phyloP scores from a whole-genome alignment of 345 rosid genomes.

The Lepidium aucheri region DNA sequence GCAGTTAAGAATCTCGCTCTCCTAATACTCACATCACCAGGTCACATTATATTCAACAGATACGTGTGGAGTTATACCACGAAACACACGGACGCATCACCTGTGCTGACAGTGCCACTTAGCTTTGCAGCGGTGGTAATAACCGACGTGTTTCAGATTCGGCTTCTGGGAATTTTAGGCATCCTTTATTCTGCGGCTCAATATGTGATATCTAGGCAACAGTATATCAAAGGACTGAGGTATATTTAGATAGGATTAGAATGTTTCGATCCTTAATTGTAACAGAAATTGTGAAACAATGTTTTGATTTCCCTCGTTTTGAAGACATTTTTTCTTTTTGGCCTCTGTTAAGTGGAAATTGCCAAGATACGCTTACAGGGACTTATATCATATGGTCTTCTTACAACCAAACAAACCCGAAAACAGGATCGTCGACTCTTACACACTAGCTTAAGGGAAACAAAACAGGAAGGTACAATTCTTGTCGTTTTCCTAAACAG shows the following conservation, averaged over 20 bases:
- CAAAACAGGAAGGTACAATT: neutral
- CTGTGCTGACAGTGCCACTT: conserved; percentile 76
- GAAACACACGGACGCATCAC: conserved; percentile 52
- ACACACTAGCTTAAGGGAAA: neutral
- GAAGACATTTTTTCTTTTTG: neutral
- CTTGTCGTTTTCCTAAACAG: neutral
- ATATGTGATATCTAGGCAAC: conserved; percentile 91
- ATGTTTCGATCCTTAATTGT: conserved; percentile 3
- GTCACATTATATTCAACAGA: conserved; percentile 84
- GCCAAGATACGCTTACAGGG: conserved; percentile 4
- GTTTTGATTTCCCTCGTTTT: neutral
- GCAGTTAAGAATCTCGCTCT: conserved; percentile 87
- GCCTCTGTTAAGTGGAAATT: neutral
- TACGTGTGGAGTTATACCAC: conserved; percentile 79
- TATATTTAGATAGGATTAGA: conserved; percentile 55
- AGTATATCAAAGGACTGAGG: conserved; percentile 79
- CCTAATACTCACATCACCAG: conserved; percentile 76
- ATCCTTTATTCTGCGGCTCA: conserved; percentile 69
- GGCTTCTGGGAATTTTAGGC: conserved; percentile 75
- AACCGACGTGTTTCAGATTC: conserved; percentile 75
- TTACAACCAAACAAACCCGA: neutral
- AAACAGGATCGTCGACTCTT: neutral
- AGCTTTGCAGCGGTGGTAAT: conserved; percentile 84
- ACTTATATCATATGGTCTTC: neutral
- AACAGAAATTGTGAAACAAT: conserved; percentile 16